Evolutionary conservation across 2,329 filamentous ascomycete genomes (phyloP).

Genomic region (Simplicillium sp.): DNA sequence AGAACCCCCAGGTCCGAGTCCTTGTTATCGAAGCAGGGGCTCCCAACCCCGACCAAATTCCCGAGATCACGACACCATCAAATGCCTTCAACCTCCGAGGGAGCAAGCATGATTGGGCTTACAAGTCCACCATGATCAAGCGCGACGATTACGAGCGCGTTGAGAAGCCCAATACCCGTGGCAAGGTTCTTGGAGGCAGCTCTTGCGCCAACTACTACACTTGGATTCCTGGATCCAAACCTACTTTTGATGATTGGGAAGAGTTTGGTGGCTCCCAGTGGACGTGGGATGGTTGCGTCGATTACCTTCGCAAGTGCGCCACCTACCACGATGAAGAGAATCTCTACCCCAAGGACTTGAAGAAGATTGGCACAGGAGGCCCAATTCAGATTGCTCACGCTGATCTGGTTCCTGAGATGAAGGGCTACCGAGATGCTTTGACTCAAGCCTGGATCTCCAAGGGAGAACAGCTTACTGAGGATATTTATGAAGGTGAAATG

Average conservation of each 20-base stretch:
- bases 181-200: slow-evolving; percentile 49
- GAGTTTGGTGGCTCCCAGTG: slow-evolving; percentile 61
- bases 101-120: slow-evolving; percentile 48
- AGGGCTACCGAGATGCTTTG: slow-evolving; percentile 38
- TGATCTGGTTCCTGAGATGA: slow-evolving; percentile 40
- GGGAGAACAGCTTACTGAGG: slow-evolving; percentile 38
- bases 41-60: slow-evolving; percentile 35
- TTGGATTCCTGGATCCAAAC: slow-evolving; percentile 48
- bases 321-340: slow-evolving; percentile 46
- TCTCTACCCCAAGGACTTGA: slow-evolving; percentile 31
- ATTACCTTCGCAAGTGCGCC: slow-evolving; percentile 43
- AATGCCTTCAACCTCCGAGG: slow-evolving; percentile 42
- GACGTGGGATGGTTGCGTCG: slow-evolving; percentile 41
- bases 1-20: slow-evolving; percentile 25
- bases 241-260: slow-evolving; percentile 60
- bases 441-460: slow-evolving; percentile 42
- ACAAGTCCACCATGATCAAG: slow-evolving; percentile 52
- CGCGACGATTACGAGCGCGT: slow-evolving; percentile 48
- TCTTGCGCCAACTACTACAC: slow-evolving; percentile 53
- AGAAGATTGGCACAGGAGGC: slow-evolving; percentile 39
- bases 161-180: slow-evolving; percentile 53
- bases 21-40: slow-evolving; percentile 38
- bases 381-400: slow-evolving; percentile 45
- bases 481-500: slow-evolving; percentile 47
- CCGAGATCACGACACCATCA: slow-evolving; percentile 42